Conservation (phyloP, 2,329 filamentous ascomycete species). For the Alternaria ventricosa region DNA sequence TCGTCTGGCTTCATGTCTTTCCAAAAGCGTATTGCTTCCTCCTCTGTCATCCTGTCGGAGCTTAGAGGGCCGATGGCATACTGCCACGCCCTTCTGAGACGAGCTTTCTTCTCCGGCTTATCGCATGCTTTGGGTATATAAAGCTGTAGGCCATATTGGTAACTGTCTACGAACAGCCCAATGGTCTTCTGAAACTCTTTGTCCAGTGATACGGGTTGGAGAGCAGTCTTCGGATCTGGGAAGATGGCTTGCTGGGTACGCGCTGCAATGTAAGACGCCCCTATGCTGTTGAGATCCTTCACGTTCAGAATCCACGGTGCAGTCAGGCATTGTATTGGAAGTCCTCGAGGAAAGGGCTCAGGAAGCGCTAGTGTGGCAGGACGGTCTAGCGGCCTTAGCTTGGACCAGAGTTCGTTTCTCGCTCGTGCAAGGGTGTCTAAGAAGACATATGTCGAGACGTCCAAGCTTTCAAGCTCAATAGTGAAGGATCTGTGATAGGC, state of each 20-base stretch:
- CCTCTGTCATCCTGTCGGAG: conserved; percentile 27
- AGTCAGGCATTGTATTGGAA: conserved; percentile 44
- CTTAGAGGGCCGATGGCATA: conserved; percentile 39
- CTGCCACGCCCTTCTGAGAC: conserved; percentile 32
- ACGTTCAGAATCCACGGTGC: conserved; percentile 16
- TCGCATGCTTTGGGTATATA: conserved; percentile 23
- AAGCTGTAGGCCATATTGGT: conserved; percentile 32
- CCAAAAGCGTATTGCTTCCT: conserved; percentile 45
- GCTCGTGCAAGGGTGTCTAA: conserved; percentile 45
- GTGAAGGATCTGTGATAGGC: neutral
- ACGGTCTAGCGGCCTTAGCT: conserved; percentile 26
- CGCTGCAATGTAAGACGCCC: conserved; percentile 34
- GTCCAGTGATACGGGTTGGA: conserved; percentile 25
- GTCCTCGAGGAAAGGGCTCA: conserved; percentile 39
- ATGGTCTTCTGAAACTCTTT: conserved; percentile 34
- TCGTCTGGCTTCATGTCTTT: neutral
- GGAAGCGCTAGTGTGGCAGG: conserved; percentile 36
- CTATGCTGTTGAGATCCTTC: conserved; percentile 7
- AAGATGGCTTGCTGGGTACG: conserved; percentile 31
- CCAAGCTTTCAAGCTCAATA: conserved; percentile 6
- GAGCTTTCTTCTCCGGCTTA: conserved; percentile 16
- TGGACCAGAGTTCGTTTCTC: conserved; percentile 42
- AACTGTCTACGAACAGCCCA: conserved; percentile 46
- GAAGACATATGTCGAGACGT: conserved; percentile 38
- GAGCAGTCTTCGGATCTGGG: conserved; percentile 20